Base-by-base conservation (phyloP, 495 filamentous ascomycete species). In the Tuber aestivum region DNA sequence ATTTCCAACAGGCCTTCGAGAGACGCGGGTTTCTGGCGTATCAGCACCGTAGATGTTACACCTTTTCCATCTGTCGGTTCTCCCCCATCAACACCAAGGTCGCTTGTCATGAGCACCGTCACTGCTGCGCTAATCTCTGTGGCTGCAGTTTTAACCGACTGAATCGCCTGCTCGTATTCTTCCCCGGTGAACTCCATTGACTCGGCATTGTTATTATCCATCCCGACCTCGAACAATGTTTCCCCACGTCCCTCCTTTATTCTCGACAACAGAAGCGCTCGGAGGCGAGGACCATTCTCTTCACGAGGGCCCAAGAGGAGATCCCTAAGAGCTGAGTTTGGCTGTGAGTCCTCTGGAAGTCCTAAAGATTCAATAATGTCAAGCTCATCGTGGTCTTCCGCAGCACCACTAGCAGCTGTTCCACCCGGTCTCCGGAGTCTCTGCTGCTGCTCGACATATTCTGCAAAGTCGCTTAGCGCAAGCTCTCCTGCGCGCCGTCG, bases 361-460 rank as follows among this genome's bases (percentile, higher is more conserved):
- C 91, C 88, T 3, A 99, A 88, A 71, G 91, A 89, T 83, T 97
- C 94, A 72, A 99, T 89, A 75, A 99, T 95, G 75, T 95, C 93
- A 72, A 98, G 90, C 83, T 99, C 95, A 65, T 88, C 90, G 84
- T 97, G 94, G 71, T 97, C 93, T 81, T 95, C 90, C 83, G 72
- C 77, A 79, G 84, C 44, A 80, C 84, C 79, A 80, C 86, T 74
- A 10, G 84, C 45, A 18, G 83, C 32, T 73, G 85, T 85, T 50
- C 83, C 50, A 32, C 76, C 82, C 35, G 78, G 72, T 56, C 88
- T 84, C 83, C 88, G 86, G 79, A 91, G 83, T 6, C 89, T 88
- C 84, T 97, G 95, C 83, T 99, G 94, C 84, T 94, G 91, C 84
- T 97, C 94, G 75, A 97, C 96, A 79, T 97, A 98, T 84, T 98